phyloP scores from a whole-genome alignment of 768 basidiomycete species.

The Boletus huronensis region DNA sequence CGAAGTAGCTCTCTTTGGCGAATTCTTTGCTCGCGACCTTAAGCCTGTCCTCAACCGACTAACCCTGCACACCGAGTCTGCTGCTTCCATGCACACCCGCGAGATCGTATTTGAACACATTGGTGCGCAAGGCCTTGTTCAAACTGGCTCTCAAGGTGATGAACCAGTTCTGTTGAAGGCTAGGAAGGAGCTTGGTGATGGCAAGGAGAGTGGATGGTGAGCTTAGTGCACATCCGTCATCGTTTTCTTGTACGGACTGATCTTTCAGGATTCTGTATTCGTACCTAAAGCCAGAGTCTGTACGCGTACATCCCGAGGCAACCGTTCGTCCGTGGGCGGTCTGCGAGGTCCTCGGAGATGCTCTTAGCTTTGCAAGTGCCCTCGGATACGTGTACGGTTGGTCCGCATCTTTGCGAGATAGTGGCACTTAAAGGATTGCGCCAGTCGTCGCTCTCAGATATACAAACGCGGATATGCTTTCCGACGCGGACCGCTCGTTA shows the following conservation, averaged over 20 bases:
- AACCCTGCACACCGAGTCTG: slow-evolving; percentile 77
- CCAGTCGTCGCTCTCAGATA: slow-evolving; percentile 66
- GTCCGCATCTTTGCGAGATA: neutral
- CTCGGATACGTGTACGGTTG: slow-evolving; percentile 66
- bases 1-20: slow-evolving; percentile 80
- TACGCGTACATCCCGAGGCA: slow-evolving; percentile 78
- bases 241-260: neutral
- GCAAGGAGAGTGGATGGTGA: slow-evolving; percentile 59
- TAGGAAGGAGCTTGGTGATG: slow-evolving; percentile 65
- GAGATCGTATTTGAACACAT: slow-evolving; percentile 82
- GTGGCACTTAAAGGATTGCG: slow-evolving; percentile 1
- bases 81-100: slow-evolving; percentile 65
- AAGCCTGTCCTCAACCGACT: slow-evolving; percentile 76
- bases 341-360: slow-evolving; percentile 75
- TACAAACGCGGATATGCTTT: slow-evolving; percentile 82
- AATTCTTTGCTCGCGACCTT: slow-evolving; percentile 75
- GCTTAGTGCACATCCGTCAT: slow-evolving; percentile 14
- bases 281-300: slow-evolving; percentile 81
- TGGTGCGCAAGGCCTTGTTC: slow-evolving; percentile 60
- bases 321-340: slow-evolving; percentile 85
- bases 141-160: slow-evolving; percentile 41
- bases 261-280: slow-evolving; percentile 66
- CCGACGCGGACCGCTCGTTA: slow-evolving; percentile 62
- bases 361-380: slow-evolving; percentile 74
- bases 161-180: slow-evolving; percentile 73